phyloP scores from a whole-genome alignment of 371 early-diverging fungal genomes.

The Haplosporangium sp. region DNA sequence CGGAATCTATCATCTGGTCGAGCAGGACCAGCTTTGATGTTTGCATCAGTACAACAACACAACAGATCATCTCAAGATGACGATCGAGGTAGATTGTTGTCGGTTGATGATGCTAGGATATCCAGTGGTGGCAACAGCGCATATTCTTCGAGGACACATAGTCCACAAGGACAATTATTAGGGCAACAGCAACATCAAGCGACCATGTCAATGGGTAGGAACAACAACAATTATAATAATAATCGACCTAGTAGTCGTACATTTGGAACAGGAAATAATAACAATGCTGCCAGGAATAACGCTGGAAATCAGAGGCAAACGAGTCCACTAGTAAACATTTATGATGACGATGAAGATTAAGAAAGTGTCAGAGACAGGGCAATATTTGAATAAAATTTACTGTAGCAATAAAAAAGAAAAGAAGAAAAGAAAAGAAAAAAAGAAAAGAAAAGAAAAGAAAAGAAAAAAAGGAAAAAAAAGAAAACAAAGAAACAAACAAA shows the following conservation, averaged over 20 bases:
- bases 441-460: neutral
- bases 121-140: slow-evolving; percentile 12
- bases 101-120: slow-evolving; percentile 11
- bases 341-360: slow-evolving; percentile 29
- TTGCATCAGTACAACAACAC: slow-evolving; percentile 52
- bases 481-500: no score
- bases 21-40: slow-evolving; percentile 53
- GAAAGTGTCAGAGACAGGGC: neutral
- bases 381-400: neutral
- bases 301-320: slow-evolving; percentile 14
- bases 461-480: neutral
- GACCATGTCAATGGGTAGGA: slow-evolving; percentile 6
- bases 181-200: neutral
- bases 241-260: slow-evolving; percentile 33
- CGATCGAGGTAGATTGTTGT: slow-evolving; percentile 33
- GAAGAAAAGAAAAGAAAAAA: neutral
- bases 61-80: slow-evolving; percentile 21
- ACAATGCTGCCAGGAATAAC: neutral
- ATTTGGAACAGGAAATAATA: slow-evolving; percentile 20
- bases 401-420: neutral
- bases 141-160: slow-evolving; percentile 25
- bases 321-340: slow-evolving; percentile 38
- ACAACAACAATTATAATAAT: neutral
- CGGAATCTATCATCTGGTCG: slow-evolving; percentile 14
- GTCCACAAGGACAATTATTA: slow-evolving; percentile 31